Base-by-base conservation (phyloP, 441 rosid genomes). In the Adansonia rubrostipa region DNA sequence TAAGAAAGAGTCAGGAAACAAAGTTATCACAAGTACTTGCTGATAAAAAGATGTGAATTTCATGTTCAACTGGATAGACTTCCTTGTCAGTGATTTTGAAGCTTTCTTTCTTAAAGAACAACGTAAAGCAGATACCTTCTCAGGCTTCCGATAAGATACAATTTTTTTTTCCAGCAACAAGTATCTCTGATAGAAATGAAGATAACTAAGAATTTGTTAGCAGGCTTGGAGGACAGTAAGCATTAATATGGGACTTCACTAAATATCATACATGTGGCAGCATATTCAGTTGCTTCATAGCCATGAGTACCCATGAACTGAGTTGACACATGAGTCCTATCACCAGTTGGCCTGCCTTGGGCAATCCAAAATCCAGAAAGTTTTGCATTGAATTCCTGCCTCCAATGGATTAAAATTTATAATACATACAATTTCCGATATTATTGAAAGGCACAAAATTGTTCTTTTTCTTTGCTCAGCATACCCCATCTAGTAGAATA, bases 271-370 rank as follows among this genome's bases (percentile, higher is more conserved):
- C 98, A 97, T 45, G 99, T 89, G 75, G 92, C 91, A 77, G 89
- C 82, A 74, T 91, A 90, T 80, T 90, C 92, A 22, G 94, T 92
- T 54, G 94, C 92, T 60, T 92, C 92, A 40, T 89, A 90, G 76
- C 94, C 94, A 40, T 87, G 88, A 48, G 92, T 91, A n/a, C 94
- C 94, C 80, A 91, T 87, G 79, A 91, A 90, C 78, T 88, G 94
- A 53, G 94, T 91, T 64, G 91, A 89, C 78, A 89, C 94, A 85
- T 91, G 94, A 77, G 90, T 91, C 85, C 83, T 84, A 73, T 91
- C 94, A 58, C 94, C 92, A 56, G 94, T 91, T 47, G 94, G 94
- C 65, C 94, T 13, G 90, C 94, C 82, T 91, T 91, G 66, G 94
- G 92, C 80, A 91, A 82, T 40, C 94, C 92, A 48, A 91, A 91